phyloP scores from a whole-genome alignment of 441 rosid genomes.

The Mallotus japonicus region DNA sequence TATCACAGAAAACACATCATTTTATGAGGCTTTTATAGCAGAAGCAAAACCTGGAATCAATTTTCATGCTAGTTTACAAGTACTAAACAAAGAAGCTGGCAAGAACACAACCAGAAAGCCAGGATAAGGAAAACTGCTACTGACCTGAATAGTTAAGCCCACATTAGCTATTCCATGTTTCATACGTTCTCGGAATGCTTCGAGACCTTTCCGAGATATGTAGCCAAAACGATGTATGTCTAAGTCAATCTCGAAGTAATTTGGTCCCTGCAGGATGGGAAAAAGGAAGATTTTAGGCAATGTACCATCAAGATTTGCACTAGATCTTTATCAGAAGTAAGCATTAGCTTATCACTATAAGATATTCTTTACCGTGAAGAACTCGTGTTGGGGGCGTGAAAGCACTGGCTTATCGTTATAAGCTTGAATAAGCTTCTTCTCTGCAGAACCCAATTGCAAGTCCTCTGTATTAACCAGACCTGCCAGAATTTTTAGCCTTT shows the following conservation, averaged over 20 bases:
- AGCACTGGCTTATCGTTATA: conserved; percentile 82
- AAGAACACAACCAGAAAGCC: neutral
- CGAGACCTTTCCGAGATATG: conserved; percentile 86
- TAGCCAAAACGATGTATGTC: conserved; percentile 84
- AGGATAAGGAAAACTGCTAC: too few relatives aligned
- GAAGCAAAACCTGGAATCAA: neutral
- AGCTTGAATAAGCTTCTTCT: conserved; percentile 68
- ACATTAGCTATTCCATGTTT: conserved; percentile 63
- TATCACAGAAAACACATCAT: neutral
- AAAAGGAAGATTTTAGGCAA: neutral
- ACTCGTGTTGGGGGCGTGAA: conserved; percentile 82
- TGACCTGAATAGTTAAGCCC: conserved; percentile 85
- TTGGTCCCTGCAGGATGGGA: conserved; percentile 52
- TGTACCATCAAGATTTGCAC: neutral
- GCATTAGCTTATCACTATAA: neutral
- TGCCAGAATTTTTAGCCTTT: conserved; percentile 72
- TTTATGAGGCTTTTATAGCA: neutral
- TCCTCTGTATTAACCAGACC: conserved; percentile 78
- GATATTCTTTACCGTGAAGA: conserved; percentile 48
- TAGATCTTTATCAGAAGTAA: neutral
- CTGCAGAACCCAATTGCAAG: conserved; percentile 61
- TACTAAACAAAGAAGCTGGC: neutral
- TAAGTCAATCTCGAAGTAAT: conserved; percentile 82
- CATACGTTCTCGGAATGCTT: conserved; percentile 69
- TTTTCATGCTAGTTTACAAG: neutral